These are phyloP conservation scores for Sarocladiaceae sp. DNA, from an alignment of 2,329 filamentous ascomycete species.

Conservation along the genomic window DNA sequence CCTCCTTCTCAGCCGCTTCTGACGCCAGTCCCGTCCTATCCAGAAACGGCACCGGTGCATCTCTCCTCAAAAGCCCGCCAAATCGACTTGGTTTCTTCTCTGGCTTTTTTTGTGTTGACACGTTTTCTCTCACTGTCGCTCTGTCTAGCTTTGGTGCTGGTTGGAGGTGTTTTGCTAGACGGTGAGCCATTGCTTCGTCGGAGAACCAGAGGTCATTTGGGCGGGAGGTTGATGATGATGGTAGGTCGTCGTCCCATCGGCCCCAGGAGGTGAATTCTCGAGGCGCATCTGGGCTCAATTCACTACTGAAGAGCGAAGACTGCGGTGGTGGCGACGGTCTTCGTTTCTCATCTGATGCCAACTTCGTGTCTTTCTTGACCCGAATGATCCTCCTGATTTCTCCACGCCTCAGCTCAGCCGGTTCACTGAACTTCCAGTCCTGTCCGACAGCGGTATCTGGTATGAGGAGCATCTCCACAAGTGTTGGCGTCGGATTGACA, in stretches of 20 bases:
- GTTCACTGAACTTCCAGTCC: conserved; percentile 31
- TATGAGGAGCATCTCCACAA: conserved; percentile 41
- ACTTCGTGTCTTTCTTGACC: conserved; percentile 19
- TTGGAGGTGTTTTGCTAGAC: conserved; percentile 40
- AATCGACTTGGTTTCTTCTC: conserved; percentile 2
- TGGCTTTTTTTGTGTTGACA: neutral
- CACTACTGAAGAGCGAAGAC: conserved; percentile 4
- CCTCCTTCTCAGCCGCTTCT: neutral
- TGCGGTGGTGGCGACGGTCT: conserved; percentile 8
- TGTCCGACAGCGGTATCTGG: conserved; percentile 35
- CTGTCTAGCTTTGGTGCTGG: conserved; percentile 22
- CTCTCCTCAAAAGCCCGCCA: conserved; percentile 4
- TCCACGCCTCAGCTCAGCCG: conserved; percentile 22
- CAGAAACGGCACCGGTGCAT: neutral
- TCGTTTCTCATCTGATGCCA: conserved; percentile 12
- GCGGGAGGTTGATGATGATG: conserved; percentile 2
- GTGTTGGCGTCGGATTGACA: conserved; percentile 24
- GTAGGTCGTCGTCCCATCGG: conserved; percentile 29
- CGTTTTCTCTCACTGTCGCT: neutral
- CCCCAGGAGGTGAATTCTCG: conserved; percentile 43
- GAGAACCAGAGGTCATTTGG: conserved; percentile 37
- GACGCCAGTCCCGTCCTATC: neutral
- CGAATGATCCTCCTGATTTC: conserved; percentile 28
- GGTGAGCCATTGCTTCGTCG: conserved; percentile 40
- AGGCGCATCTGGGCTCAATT: neutral